phyloP scores from a whole-genome alignment of 2,329 filamentous ascomycete species.

The Fusarium acutatum region DNA sequence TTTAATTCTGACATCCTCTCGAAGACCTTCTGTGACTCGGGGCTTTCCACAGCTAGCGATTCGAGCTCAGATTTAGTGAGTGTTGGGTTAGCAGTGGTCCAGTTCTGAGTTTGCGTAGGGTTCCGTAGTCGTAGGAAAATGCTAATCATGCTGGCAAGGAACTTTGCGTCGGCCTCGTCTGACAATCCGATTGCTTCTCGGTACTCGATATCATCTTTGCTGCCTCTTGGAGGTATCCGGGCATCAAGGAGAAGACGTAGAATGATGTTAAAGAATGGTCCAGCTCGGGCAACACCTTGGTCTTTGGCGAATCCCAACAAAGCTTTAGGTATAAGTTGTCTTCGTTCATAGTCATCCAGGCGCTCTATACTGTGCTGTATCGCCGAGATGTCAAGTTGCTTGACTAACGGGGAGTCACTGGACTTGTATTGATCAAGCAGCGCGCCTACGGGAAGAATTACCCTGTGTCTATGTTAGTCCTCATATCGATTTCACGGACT shows the following conservation, averaged over 20 bases:
- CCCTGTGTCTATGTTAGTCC: constrained; percentile 48
- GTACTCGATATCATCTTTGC: constrained; percentile 77
- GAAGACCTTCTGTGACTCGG: constrained; percentile 70
- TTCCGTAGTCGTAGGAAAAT: constrained; percentile 68
- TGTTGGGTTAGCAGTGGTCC: constrained; percentile 46
- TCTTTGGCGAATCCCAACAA: constrained; percentile 46
- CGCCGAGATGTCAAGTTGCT: constrained; percentile 88
- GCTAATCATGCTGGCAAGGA: constrained; percentile 78
- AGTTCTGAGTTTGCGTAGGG: constrained; percentile 44
- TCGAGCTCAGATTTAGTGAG: constrained; percentile 43
- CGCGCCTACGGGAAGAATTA: constrained; percentile 84
- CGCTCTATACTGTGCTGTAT: constrained; percentile 79
- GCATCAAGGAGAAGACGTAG: constrained; percentile 78
- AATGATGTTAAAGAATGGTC: constrained; percentile 83
- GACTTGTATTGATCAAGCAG: constrained; percentile 90
- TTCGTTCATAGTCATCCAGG: constrained; percentile 66
- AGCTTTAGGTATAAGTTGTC: constrained; percentile 72
- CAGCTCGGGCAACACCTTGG: constrained; percentile 42
- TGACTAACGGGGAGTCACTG: constrained; percentile 75
- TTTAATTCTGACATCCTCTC: constrained; percentile 55
- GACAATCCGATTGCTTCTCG: constrained; percentile 72
- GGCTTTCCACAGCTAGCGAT: constrained; percentile 47
- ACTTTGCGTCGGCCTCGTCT: constrained; percentile 73
- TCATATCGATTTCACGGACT: not conserved
- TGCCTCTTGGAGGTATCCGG: constrained; percentile 78